Conservation (phyloP, 1,139 yeast genomes). For the Magnusiomyces clavatus region DNA sequence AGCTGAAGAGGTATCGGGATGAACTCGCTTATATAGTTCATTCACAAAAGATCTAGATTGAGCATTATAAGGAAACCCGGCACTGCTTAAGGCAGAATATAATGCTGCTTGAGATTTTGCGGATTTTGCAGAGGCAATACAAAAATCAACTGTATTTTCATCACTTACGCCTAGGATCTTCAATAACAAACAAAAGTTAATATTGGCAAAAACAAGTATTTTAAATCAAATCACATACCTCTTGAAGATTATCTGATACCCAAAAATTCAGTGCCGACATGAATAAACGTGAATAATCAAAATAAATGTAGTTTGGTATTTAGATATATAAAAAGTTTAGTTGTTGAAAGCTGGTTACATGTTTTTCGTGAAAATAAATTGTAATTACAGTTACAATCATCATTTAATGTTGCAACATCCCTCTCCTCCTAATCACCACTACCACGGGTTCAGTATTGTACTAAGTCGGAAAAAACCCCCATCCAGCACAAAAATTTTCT, state of each 20-base stretch:
- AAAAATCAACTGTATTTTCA: constrained; percentile 27
- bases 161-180: constrained; percentile 26
- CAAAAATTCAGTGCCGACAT: constrained; percentile 18
- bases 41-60: constrained; percentile 22
- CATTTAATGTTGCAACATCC: too few relatives aligned
- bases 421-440: too few relatives aligned
- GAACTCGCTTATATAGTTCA: constrained; percentile 22
- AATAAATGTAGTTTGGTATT: neutral
- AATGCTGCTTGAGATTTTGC: constrained; percentile 22
- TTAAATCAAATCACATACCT: constrained; percentile 3
- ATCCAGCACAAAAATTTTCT: constrained; percentile 3
- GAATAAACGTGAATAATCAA: neutral
- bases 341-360: too few relatives aligned
- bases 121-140: constrained; percentile 27
- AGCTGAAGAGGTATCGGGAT: constrained; percentile 7
- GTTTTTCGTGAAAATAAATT: too few relatives aligned
- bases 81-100: constrained; percentile 20
- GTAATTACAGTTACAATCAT: too few relatives aligned
- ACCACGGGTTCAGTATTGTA: too few relatives aligned
- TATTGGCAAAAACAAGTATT: neutral
- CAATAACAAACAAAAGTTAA: neutral
- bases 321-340: too few relatives aligned
- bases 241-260: constrained; percentile 25
- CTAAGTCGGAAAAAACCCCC: constrained; percentile 1
- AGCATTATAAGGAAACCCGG: constrained; percentile 25